Conservation (phyloP, 257 asterid species). For the Scutellaria baicalensis region DNA sequence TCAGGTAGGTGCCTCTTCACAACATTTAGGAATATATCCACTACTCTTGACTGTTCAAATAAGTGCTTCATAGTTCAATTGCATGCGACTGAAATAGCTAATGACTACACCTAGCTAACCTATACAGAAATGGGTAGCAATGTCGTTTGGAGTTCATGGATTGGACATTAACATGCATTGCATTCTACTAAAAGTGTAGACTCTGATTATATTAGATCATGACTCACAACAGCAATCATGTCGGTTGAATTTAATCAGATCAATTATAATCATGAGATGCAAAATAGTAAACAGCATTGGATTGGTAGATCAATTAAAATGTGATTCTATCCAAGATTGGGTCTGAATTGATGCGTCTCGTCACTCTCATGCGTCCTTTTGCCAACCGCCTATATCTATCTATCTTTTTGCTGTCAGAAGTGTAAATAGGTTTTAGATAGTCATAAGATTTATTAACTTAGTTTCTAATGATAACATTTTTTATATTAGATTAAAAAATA, state of each 20-base stretch:
- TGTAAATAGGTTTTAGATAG: not conserved
- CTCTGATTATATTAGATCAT: constrained; percentile 1
- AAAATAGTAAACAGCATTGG: no score
- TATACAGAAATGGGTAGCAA: not conserved
- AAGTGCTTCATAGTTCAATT: not conserved
- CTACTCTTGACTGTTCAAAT: constrained; percentile 3
- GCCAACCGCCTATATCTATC: not conserved
- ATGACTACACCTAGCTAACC: not conserved
- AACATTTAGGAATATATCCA: constrained; percentile 1
- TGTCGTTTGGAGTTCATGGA: not conserved
- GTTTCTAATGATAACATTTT: not conserved
- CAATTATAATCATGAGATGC: no score
- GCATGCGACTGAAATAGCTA: constrained; percentile 1
- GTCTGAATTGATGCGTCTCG: no score
- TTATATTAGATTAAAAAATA: not conserved
- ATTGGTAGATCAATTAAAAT: no score
- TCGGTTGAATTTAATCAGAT: no score
- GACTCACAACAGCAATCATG: not conserved
- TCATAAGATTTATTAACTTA: not conserved
- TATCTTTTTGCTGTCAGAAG: not conserved
- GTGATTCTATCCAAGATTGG: no score
- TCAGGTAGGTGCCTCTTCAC: constrained; percentile 46
- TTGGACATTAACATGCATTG: not conserved
- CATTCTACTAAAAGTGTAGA: not conserved
- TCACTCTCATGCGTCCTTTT: not conserved